A percentile compares a stretch with the other conserved stretches of the same genome.
phyloP scores from a whole-genome alignment of 345 rosid species.

The Gossypium longicalyx region DNA sequence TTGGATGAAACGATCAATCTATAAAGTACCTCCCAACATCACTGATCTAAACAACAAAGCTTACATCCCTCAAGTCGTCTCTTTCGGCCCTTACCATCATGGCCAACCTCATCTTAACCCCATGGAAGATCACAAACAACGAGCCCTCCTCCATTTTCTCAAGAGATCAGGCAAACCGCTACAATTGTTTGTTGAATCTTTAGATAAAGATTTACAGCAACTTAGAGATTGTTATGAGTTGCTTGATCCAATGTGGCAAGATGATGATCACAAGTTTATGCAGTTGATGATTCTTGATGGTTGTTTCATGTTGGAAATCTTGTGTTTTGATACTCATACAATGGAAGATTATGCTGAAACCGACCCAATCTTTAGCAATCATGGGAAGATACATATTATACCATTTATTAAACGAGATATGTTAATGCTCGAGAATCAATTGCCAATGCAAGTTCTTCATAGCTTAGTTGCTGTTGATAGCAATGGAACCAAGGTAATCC shows the following conservation, averaged over 20 bases:
- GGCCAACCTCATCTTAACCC: background rate
- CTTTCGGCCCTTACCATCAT: background rate
- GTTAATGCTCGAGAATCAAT: conserved; percentile 54
- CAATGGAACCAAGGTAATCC: conserved; percentile 19
- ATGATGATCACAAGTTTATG: conserved; percentile 18
- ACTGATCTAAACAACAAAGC: conserved; percentile 24
- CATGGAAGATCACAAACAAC: conserved; percentile 42
- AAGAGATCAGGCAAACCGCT: conserved; percentile 24
- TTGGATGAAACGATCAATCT: conserved; percentile 40
- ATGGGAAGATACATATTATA: conserved; percentile 33
- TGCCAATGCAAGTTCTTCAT: conserved; percentile 36
- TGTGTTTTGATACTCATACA: conserved; percentile 11
- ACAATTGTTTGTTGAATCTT: conserved; percentile 15
- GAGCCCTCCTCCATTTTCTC: conserved; percentile 35
- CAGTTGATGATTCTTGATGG: conserved; percentile 49
- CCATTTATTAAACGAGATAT: conserved; percentile 43
- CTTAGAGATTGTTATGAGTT: conserved; percentile 30
- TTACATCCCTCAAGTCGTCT: background rate
- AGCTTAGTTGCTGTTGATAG: conserved; percentile 26
- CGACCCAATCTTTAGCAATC: conserved; percentile 46
- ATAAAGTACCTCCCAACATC: conserved; percentile 32
- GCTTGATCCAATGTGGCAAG: conserved; percentile 25
- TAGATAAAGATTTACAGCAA: conserved; percentile 19
- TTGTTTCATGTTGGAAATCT: conserved; percentile 48
- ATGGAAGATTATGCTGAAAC: conserved; percentile 27